A percentile compares a stretch with the other conserved stretches of the same genome.
These are phyloP conservation scores for Pseudognaphalium luteoalbum DNA, from an alignment of 129 eudicot species.

Conservation along the genomic window DNA sequence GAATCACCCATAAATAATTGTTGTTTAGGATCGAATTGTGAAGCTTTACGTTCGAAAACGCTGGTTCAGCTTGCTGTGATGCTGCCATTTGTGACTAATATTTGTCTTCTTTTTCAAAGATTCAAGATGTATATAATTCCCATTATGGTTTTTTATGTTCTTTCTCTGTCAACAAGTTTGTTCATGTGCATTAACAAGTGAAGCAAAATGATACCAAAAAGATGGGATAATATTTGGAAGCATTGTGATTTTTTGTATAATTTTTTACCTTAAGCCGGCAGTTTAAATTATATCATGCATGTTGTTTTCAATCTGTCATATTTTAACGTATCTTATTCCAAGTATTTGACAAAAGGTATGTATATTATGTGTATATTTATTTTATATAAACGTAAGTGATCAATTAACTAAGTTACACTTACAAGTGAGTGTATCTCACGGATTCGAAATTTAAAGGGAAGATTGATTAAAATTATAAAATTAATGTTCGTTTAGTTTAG, in stretches of 20 bases:
- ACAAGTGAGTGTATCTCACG: not conserved
- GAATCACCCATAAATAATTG: conserved; percentile 40
- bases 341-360: not conserved
- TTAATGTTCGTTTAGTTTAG: not conserved
- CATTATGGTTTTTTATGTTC: conserved; percentile 5
- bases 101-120: not conserved
- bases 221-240: conserved; percentile 10
- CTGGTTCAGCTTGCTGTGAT: conserved; percentile 1
- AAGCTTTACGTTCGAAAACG: conserved; percentile 11
- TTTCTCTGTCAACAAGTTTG: conserved; percentile 4
- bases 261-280: conserved; percentile 28
- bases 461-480: too few species aligned
- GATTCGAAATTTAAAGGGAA: not conserved
- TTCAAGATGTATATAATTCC: not conserved
- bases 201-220: conserved; percentile 14
- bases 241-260: not conserved
- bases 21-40: conserved; percentile 19
- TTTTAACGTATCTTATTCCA: not conserved
- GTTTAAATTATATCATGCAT: conserved; percentile 20
- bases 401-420: not conserved
- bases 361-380: not conserved
- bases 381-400: not conserved
- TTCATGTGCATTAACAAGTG: conserved; percentile 18
- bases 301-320: conserved; percentile 26
- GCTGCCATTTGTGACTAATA: conserved; percentile 17